These are phyloP conservation scores for Lyophyllum semitale DNA, from an alignment of 768 basidiomycete genomes.

Conservation along the genomic window DNA sequence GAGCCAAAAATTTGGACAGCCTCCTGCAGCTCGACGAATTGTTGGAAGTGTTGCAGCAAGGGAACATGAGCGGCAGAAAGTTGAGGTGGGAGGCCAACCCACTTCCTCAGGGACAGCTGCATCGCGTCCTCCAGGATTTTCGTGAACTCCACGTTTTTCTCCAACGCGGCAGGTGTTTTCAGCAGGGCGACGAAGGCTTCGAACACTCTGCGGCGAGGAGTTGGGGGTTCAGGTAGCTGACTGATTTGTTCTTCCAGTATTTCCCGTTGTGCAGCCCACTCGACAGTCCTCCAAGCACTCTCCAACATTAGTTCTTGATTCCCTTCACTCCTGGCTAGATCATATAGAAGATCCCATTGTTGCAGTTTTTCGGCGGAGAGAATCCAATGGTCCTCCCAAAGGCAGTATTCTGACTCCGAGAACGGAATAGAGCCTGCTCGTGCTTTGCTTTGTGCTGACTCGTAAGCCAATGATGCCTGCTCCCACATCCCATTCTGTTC, in stretches of 20 bases:
- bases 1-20: slow-evolving; percentile 94
- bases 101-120: slow-evolving; percentile 95
- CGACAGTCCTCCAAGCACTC: slow-evolving; percentile 91
- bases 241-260: slow-evolving; percentile 79
- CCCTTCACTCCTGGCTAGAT: slow-evolving; percentile 84
- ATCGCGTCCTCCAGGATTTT: slow-evolving; percentile 92
- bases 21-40: slow-evolving; percentile 97
- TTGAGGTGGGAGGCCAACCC: slow-evolving; percentile 85
- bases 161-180: slow-evolving; percentile 77
- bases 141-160: slow-evolving; percentile 88
- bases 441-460: slow-evolving; percentile 85
- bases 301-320: slow-evolving; percentile 94
- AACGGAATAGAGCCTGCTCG: slow-evolving; percentile 82
- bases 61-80: slow-evolving; percentile 93
- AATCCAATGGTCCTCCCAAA: slow-evolving; percentile 99
- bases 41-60: slow-evolving; percentile 95
- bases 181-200: slow-evolving; percentile 92
- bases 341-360: slow-evolving; percentile 94
- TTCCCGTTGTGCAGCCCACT: slow-evolving; percentile 86
- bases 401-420: slow-evolving; percentile 91
- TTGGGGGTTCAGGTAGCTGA: slow-evolving; percentile 81
- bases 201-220: slow-evolving; percentile 96
- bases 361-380: slow-evolving; percentile 93
- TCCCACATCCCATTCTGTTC: slow-evolving; percentile 99
- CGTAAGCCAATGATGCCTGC: slow-evolving; percentile 85